These are phyloP conservation scores for Penicillium sp. DNA, from an alignment of 2,329 filamentous ascomycete genomes.

Conservation along the genomic window DNA sequence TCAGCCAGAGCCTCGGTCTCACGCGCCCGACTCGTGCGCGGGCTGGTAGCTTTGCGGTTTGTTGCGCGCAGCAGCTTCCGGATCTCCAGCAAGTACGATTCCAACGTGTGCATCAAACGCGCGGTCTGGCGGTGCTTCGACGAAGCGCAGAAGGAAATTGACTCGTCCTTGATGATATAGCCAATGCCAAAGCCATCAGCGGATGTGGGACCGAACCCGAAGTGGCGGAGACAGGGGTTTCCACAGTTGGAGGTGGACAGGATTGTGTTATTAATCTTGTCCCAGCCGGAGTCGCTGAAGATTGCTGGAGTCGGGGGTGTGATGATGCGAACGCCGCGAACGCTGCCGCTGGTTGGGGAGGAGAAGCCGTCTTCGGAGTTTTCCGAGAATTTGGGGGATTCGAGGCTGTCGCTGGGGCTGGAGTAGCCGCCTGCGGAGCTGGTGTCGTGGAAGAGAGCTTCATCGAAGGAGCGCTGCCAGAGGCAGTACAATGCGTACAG, in stretches of 20 bases:
- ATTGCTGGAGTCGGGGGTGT: slow-evolving; percentile 62
- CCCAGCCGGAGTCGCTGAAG: slow-evolving; percentile 88
- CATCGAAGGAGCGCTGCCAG: slow-evolving; percentile 86
- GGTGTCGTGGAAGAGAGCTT: slow-evolving; percentile 53
- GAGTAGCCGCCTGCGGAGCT: slow-evolving; percentile 64
- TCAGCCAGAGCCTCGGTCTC: slow-evolving; percentile 56
- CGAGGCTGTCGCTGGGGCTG: slow-evolving; percentile 50
- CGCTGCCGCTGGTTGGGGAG: slow-evolving; percentile 40
- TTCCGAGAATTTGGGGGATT: slow-evolving; percentile 35
- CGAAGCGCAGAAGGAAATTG: slow-evolving; percentile 84
- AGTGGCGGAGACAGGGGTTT: slow-evolving; percentile 89
- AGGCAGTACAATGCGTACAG: slow-evolving; percentile 91
- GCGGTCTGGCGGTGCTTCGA: slow-evolving; percentile 93
- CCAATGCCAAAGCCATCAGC: slow-evolving; percentile 95
- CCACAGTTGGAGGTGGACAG: slow-evolving; percentile 98
- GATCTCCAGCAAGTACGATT: slow-evolving; percentile 87
- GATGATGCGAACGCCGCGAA: slow-evolving; percentile 52
- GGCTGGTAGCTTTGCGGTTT: slow-evolving; percentile 53
- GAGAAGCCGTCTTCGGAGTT: slow-evolving; percentile 44
- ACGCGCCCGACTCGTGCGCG: slow-evolving; percentile 56
- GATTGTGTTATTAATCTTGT: slow-evolving; percentile 90
- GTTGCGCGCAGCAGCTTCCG: slow-evolving; percentile 75
- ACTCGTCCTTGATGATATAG: slow-evolving; percentile 97
- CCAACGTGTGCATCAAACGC: slow-evolving; percentile 83
- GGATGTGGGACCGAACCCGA: slow-evolving; percentile 92